These are phyloP conservation scores for Endotrypanum monterogeii DNA, from an alignment of 208 protist genomes.

Conservation along the genomic window DNA sequence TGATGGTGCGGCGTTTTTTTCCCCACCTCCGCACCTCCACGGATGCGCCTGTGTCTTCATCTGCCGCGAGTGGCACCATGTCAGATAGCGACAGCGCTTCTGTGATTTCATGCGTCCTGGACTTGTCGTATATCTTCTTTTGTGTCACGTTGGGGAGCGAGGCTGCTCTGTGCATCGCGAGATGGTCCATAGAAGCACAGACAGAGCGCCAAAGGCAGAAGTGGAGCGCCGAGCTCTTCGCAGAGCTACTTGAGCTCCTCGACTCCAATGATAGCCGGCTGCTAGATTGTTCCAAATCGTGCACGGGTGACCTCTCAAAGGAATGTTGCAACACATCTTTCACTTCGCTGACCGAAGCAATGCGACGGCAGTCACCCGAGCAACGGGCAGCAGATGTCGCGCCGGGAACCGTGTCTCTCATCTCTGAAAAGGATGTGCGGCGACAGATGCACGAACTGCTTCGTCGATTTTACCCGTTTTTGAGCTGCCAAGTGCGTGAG, in stretches of 20 bases:
- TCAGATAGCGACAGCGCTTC: slow-evolving; percentile 1
- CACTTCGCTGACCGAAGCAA: slow-evolving; percentile 4
- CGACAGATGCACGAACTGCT: slow-evolving; percentile 71
- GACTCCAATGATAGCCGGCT: background rate
- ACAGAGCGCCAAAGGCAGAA: slow-evolving; percentile 12
- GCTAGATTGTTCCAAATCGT: too few species aligned
- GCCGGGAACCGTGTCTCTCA: slow-evolving; percentile 6
- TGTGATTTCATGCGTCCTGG: slow-evolving; percentile 17
- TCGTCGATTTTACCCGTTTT: slow-evolving; percentile 61
- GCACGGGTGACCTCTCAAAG: background rate
- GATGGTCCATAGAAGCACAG: slow-evolving; percentile 32
- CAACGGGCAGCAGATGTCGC: background rate
- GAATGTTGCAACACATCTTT: slow-evolving; percentile 27
- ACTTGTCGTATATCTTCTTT: slow-evolving; percentile 47
- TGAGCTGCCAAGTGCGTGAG: slow-evolving; percentile 57
- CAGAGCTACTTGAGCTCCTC: slow-evolving; percentile 2
- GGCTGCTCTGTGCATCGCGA: slow-evolving; percentile 36
- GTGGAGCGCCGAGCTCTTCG: slow-evolving; percentile 1
- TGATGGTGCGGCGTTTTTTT: slow-evolving; percentile 43
- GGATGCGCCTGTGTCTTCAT: background rate
- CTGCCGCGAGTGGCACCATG: background rate
- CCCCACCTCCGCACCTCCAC: slow-evolving; percentile 47
- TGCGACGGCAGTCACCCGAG: slow-evolving; percentile 1
- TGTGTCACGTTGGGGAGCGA: slow-evolving; percentile 30
- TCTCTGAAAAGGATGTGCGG: slow-evolving; percentile 61